These are phyloP conservation scores for Jasminum sambac DNA, from an alignment of 257 asterid species.

Conservation along the genomic window DNA sequence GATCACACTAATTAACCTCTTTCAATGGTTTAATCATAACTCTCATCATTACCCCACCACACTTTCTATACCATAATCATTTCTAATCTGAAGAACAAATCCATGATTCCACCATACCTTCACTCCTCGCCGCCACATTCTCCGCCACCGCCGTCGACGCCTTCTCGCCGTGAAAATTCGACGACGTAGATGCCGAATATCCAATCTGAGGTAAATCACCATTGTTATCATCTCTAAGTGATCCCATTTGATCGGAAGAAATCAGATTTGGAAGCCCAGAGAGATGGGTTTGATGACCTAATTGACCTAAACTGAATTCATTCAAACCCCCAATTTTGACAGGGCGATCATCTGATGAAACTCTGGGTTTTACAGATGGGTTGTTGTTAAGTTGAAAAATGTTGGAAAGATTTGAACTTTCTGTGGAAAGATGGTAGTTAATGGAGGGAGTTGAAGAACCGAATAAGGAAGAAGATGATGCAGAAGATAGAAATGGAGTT, in stretches of 20 bases:
- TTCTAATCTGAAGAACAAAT: constrained; percentile 62
- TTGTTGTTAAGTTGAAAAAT: constrained; percentile 25
- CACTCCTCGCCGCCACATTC: constrained; percentile 35
- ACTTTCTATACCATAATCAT: constrained; percentile 41
- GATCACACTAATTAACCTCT: constrained; percentile 24
- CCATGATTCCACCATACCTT: constrained; percentile 74
- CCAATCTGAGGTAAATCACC: constrained; percentile 23
- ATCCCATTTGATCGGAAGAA: constrained; percentile 42
- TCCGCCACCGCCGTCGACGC: constrained; percentile 18
- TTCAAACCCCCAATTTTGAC: constrained; percentile 27
- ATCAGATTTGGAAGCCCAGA: constrained; percentile 51
- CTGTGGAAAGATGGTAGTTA: constrained; percentile 35
- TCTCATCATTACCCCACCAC: constrained; percentile 33
- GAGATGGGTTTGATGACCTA: constrained; percentile 14
- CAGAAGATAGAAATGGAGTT: constrained; percentile 30
- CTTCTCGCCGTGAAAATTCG: constrained; percentile 35
- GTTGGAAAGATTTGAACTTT: constrained; percentile 38
- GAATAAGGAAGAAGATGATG: constrained; percentile 22
- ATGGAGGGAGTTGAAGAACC: constrained; percentile 16
- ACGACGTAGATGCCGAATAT: constrained; percentile 26
- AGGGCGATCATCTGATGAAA: constrained; percentile 23
- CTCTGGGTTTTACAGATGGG: constrained; percentile 30
- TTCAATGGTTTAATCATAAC: constrained; percentile 40
- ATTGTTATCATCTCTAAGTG: constrained; percentile 19
- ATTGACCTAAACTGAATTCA: constrained; percentile 26